Conservation (phyloP, 495 filamentous ascomycete species). For the Aspergillus funiculosus region DNA sequence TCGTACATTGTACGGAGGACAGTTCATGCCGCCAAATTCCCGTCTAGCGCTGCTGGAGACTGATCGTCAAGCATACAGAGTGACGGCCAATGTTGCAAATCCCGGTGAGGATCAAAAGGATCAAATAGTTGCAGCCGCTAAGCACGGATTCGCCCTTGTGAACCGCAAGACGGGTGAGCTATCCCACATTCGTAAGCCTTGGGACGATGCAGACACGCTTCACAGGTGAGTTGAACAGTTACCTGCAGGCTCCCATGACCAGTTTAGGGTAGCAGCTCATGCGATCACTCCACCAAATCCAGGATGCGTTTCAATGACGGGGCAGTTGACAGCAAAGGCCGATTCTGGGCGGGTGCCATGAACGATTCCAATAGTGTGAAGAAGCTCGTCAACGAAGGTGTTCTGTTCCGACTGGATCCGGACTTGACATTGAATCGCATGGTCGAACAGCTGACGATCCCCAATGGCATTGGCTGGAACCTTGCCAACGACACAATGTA, state of each 20-base stretch:
- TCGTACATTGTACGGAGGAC: too few species aligned
- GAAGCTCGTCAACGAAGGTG: slow-evolving; percentile 38
- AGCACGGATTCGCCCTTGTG: slow-evolving; percentile 71
- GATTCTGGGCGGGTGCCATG: slow-evolving; percentile 90
- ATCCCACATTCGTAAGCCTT: slow-evolving; percentile 56
- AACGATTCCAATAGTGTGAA: slow-evolving; percentile 59
- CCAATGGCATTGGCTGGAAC: slow-evolving; percentile 78
- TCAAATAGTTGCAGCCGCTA: slow-evolving; percentile 70
- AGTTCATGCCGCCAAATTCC: too few species aligned
- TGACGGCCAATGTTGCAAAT: slow-evolving; percentile 73
- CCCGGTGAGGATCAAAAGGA: slow-evolving; percentile 53
- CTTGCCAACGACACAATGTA: slow-evolving; percentile 70
- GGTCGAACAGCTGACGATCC: slow-evolving; percentile 65
- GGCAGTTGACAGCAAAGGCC: slow-evolving; percentile 68
- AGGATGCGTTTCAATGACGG: slow-evolving; percentile 74
- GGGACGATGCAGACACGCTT: slow-evolving; percentile 44
- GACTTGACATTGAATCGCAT: slow-evolving; percentile 55
- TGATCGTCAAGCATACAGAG: slow-evolving; percentile 47
- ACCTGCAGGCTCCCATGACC: too few species aligned
- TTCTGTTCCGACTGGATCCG: slow-evolving; percentile 59
- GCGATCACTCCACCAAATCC: slow-evolving; percentile 8
- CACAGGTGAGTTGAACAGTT: slow-evolving; percentile 35
- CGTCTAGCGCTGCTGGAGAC: slow-evolving; percentile 1
- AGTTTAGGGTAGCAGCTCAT: too few species aligned
- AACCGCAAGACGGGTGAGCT: slow-evolving; percentile 60